A percentile compares a stretch with the other conserved stretches of the same genome.
Evolutionary conservation across 352 stramenopile genomes (phyloP).

Genomic region (Globisporangium echinulatum): DNA sequence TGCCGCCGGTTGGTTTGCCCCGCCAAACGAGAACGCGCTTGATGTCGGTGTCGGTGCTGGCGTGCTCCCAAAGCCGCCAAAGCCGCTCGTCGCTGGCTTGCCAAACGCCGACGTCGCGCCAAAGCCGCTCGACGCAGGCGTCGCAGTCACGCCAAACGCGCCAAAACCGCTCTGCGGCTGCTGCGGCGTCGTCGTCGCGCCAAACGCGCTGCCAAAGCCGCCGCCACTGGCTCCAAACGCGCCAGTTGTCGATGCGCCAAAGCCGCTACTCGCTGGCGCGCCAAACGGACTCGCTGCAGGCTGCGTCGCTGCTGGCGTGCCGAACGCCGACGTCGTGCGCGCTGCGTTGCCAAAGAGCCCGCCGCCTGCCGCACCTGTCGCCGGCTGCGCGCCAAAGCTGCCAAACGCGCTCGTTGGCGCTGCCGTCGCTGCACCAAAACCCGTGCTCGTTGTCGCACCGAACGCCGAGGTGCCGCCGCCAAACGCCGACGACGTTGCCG

Average conservation of each 20-base stretch:
- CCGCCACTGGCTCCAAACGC: slow-evolving; percentile 19
- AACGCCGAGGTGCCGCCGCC: slow-evolving; percentile 35
- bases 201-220: slow-evolving; percentile 12
- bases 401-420: slow-evolving; percentile 35
- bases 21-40: slow-evolving; percentile 43
- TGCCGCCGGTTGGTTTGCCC: slow-evolving; percentile 21
- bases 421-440: slow-evolving; percentile 28
- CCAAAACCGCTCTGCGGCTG: slow-evolving; percentile 30
- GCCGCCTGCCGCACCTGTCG: slow-evolving; percentile 21
- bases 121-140: slow-evolving; percentile 10
- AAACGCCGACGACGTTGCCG: slow-evolving; percentile 23
- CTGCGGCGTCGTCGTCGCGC: too few species aligned
- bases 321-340: slow-evolving; percentile 4
- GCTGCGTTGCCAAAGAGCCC: slow-evolving; percentile 22
- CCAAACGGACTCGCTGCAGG: not conserved
- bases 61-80: slow-evolving; percentile 45
- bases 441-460: slow-evolving; percentile 16
- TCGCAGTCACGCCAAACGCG: slow-evolving; percentile 27
- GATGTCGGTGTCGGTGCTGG: slow-evolving; percentile 31
- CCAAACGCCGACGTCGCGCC: slow-evolving; percentile 34
- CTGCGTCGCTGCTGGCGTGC: not conserved
- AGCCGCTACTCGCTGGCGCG: slow-evolving; percentile 29
- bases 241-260: slow-evolving; percentile 25
- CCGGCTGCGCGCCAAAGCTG: slow-evolving; percentile 30
- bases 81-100: slow-evolving; percentile 32